These are phyloP conservation scores for Fusarium sp. DNA, from an alignment of 2,329 filamentous ascomycete species.

Conservation along the genomic window DNA sequence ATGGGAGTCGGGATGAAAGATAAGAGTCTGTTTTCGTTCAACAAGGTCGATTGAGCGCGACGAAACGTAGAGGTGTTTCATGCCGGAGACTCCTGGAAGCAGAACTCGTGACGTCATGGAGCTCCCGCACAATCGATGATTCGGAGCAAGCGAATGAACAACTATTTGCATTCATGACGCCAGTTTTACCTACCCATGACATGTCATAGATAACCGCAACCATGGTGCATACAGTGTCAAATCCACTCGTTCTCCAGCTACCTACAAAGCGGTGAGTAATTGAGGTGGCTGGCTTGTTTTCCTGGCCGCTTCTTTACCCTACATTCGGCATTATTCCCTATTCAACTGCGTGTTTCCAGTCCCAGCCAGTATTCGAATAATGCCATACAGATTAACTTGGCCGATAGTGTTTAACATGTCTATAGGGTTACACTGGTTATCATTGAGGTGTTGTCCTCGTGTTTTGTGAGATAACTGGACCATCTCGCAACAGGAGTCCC, in stretches of 20 bases:
- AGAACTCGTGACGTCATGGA: conserved; percentile 19
- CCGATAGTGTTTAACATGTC: background rate
- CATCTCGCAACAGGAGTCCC: background rate
- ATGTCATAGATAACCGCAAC: background rate
- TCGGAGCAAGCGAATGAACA: background rate
- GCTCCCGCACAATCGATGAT: background rate
- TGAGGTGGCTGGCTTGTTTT: background rate
- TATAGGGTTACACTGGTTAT: background rate
- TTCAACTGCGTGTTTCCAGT: background rate
- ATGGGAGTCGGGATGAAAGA: background rate
- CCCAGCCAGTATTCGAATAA: background rate
- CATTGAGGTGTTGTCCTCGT: background rate
- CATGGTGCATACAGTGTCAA: background rate
- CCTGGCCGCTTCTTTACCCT: background rate
- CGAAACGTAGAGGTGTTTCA: conserved; percentile 9
- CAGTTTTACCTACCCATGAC: background rate
- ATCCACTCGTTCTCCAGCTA: background rate
- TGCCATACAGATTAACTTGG: background rate
- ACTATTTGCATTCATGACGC: background rate
- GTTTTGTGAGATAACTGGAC: background rate
- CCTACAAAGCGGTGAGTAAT: background rate
- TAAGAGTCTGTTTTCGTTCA: background rate
- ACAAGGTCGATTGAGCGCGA: background rate
- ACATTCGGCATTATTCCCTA: background rate
- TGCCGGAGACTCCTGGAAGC: background rate